Conservation (phyloP, 371 early-diverging fungal genomes). For the Massospora cicadina region DNA sequence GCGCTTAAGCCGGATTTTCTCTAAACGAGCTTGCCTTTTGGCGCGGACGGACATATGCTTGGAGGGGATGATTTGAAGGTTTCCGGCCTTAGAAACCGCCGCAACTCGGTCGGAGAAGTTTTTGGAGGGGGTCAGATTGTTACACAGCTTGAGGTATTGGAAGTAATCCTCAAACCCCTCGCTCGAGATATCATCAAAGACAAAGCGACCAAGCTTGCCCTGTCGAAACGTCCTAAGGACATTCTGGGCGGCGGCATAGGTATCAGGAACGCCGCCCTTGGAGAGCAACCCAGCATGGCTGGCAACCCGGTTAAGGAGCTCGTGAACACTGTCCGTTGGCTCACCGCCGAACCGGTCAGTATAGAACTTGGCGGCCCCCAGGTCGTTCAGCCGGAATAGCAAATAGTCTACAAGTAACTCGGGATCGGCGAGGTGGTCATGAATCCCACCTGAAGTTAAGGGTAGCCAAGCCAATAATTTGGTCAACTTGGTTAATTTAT, state of each 20-base stretch:
- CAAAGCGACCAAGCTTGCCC: conserved; percentile 48
- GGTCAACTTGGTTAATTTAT: too few relatives aligned
- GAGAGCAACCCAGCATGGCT: conserved; percentile 55
- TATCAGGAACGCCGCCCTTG: conserved; percentile 47
- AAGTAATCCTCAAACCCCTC: conserved; percentile 30
- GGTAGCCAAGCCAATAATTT: conserved; percentile 14
- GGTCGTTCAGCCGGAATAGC: conserved; percentile 56
- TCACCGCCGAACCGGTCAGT: conserved; percentile 21
- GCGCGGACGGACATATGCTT: neutral
- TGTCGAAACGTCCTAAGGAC: conserved; percentile 51
- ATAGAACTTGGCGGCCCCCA: conserved; percentile 22
- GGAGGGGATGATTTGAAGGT: neutral
- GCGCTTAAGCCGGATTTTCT: neutral
- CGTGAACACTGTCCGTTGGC: conserved; percentile 48
- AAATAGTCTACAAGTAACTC: conserved; percentile 74
- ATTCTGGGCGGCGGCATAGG: conserved; percentile 41
- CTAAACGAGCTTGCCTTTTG: neutral
- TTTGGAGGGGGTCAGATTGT: neutral
- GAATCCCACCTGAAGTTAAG: conserved; percentile 45
- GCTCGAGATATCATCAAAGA: conserved; percentile 46
- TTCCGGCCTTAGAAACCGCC: neutral
- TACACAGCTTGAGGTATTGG: neutral
- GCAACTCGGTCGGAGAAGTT: neutral
- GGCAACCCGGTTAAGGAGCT: conserved; percentile 38
- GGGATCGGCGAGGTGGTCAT: conserved; percentile 66